phyloP scores from a whole-genome alignment of 306 rosid species.

The Sicyos baderoa region DNA sequence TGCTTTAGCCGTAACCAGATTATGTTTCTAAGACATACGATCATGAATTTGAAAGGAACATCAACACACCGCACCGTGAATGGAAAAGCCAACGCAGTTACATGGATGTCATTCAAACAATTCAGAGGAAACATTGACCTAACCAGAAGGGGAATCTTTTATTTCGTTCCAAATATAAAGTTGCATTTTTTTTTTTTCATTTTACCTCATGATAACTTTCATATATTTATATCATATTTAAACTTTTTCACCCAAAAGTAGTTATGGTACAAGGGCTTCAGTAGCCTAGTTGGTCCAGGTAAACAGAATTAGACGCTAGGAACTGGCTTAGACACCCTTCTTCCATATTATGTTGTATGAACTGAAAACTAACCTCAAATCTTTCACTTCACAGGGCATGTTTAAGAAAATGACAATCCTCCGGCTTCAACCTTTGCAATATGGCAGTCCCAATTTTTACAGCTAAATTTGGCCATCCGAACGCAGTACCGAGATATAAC shows the following conservation, averaged over 20 bases:
- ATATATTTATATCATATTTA: slow-evolving; percentile 30
- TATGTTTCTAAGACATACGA: too few species aligned
- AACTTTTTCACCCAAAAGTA: slow-evolving; percentile 29
- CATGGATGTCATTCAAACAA: not conserved
- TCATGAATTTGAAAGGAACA: too few species aligned
- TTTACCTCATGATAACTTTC: slow-evolving; percentile 27
- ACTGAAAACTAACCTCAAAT: slow-evolving; percentile 40
- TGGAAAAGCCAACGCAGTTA: not conserved
- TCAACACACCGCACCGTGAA: not conserved
- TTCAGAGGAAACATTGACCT: slow-evolving; percentile 20
- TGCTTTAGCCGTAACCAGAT: slow-evolving; percentile 1
- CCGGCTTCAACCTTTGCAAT: slow-evolving; percentile 30
- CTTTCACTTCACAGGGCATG: slow-evolving; percentile 15
- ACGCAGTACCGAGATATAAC: slow-evolving; percentile 17
- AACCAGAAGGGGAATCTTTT: not conserved
- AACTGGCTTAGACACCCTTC: slow-evolving; percentile 33
- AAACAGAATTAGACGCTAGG: slow-evolving; percentile 21
- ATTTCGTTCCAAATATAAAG: slow-evolving; percentile 25
- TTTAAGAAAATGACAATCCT: slow-evolving; percentile 36
- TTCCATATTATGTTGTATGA: slow-evolving; percentile 40
- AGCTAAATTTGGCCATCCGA: not conserved
- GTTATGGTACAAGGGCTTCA: slow-evolving; percentile 42
- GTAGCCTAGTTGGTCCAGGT: slow-evolving; percentile 30
- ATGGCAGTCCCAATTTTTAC: slow-evolving; percentile 18
- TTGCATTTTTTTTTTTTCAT: slow-evolving; percentile 38